These are phyloP conservation scores for Ophiostoma piceae DNA, from an alignment of 2,329 filamentous ascomycete species.

Conservation along the genomic window DNA sequence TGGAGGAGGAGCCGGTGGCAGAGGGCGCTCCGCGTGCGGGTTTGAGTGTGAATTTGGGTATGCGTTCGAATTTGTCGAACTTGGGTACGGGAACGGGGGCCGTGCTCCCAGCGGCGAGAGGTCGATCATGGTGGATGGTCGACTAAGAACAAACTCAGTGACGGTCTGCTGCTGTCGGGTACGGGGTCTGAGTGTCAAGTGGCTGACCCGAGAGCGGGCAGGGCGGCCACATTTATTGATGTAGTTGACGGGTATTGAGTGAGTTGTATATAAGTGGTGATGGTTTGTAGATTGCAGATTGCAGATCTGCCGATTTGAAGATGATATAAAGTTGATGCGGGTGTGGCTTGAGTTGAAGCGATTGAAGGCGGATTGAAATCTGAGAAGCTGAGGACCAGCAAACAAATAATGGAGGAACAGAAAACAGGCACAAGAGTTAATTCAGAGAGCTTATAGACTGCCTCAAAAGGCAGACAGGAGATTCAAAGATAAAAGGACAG, in stretches of 20 bases:
- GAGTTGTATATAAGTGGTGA: background rate
- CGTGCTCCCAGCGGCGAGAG: conserved; percentile 21
- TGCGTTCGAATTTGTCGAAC: background rate
- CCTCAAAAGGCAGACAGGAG: background rate
- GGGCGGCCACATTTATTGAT: background rate
- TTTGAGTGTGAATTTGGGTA: background rate
- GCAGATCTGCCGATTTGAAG: background rate
- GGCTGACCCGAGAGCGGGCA: conserved; percentile 1
- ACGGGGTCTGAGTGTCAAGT: background rate
- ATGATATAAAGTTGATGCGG: background rate
- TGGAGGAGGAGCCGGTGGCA: conserved; percentile 6
- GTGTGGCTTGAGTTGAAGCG: background rate
- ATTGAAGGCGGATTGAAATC: no score
- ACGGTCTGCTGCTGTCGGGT: background rate
- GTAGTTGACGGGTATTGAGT: background rate
- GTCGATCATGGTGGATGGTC: conserved; percentile 20
- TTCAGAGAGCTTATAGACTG: background rate
- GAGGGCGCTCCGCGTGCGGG: background rate
- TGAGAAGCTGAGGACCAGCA: no score
- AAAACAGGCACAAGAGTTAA: background rate
- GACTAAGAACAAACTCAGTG: background rate
- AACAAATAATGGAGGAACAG: background rate
- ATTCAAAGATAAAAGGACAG: background rate
- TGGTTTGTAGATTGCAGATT: no score
- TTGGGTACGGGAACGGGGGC: background rate